Conservation (phyloP, 2,329 filamentous ascomycete genomes). For the Aspergillus sp. region DNA sequence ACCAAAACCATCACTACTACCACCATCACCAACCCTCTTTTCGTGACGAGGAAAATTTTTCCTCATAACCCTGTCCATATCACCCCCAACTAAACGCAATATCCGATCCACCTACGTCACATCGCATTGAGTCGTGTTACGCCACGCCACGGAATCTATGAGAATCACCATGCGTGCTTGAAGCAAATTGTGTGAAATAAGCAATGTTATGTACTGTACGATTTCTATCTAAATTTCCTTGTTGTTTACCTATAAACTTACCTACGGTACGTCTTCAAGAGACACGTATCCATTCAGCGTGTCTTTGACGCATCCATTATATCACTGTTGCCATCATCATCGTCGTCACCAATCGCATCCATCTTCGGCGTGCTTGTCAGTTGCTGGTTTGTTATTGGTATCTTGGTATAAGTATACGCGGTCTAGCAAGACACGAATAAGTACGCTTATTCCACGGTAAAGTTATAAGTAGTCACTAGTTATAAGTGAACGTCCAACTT, state of each 20-base stretch:
- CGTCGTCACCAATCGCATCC: not conserved
- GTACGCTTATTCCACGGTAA: no score
- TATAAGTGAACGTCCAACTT: no score
- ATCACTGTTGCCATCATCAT: not conserved
- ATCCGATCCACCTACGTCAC: not conserved
- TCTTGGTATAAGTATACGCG: no score
- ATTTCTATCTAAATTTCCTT: not conserved
- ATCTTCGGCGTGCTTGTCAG: not conserved
- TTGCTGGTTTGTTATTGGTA: not conserved
- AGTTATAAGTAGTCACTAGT: no score
- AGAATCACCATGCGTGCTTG: no score
- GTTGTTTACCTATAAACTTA: no score
- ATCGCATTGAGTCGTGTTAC: not conserved
- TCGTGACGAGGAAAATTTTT: not conserved
- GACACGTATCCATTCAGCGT: not conserved
- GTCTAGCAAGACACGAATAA: no score
- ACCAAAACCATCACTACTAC: no score
- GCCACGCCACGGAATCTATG: not conserved
- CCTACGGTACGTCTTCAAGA: not conserved
- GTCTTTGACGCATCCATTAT: not conserved
- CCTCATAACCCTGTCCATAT: not conserved
- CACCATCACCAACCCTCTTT: not conserved
- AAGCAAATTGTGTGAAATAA: not conserved
- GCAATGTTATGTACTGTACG: not conserved
- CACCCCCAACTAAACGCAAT: not conserved